phyloP scores from a whole-genome alignment of 2,329 filamentous ascomycete genomes.

The Plectosphaerella sp. region DNA sequence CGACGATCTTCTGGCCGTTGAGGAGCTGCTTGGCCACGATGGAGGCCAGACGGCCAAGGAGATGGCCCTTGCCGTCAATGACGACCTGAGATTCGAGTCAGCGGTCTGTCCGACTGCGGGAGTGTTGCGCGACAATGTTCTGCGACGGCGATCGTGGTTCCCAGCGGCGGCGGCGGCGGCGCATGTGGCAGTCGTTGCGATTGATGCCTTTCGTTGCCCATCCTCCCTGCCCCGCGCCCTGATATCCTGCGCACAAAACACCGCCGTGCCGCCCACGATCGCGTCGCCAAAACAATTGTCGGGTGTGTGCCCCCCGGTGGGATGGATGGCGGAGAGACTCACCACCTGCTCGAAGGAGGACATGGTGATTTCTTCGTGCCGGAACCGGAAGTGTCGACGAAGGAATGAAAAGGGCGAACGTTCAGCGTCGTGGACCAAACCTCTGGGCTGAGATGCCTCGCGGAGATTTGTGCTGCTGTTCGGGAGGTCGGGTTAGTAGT shows the following conservation, averaged over 20 bases:
- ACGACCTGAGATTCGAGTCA: slow-evolving; percentile 65
- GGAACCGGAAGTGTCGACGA: slow-evolving; percentile 20
- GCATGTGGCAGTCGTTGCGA: background rate
- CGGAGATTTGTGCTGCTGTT: slow-evolving; percentile 13
- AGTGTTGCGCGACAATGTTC: background rate
- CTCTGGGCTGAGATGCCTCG: slow-evolving; percentile 14
- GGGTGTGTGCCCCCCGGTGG: background rate
- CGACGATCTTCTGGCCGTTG: slow-evolving; percentile 98
- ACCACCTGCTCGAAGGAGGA: slow-evolving; percentile 68
- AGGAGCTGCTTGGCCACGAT: slow-evolving; percentile 99
- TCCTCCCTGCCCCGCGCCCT: background rate
- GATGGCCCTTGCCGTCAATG: slow-evolving; percentile 99
- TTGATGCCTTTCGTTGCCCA: background rate
- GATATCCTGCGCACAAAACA: background rate
- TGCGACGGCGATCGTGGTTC: background rate
- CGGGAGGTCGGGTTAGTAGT: slow-evolving; percentile 14
- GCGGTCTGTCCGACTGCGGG: slow-evolving; percentile 2
- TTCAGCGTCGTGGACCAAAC: slow-evolving; percentile 13
- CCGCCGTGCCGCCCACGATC: background rate
- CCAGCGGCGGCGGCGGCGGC: background rate
- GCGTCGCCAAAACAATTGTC: background rate
- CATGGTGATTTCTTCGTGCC: slow-evolving; percentile 45
- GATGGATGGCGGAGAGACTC: slow-evolving; percentile 35
- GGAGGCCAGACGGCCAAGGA: slow-evolving; percentile 96
- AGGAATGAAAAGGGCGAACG: slow-evolving; percentile 6